Percentiles rank a stretch among this genome's conserved stretches.
phyloP scores from a whole-genome alignment of 257 asterid species.

The Leptodermis oblonga region DNA sequence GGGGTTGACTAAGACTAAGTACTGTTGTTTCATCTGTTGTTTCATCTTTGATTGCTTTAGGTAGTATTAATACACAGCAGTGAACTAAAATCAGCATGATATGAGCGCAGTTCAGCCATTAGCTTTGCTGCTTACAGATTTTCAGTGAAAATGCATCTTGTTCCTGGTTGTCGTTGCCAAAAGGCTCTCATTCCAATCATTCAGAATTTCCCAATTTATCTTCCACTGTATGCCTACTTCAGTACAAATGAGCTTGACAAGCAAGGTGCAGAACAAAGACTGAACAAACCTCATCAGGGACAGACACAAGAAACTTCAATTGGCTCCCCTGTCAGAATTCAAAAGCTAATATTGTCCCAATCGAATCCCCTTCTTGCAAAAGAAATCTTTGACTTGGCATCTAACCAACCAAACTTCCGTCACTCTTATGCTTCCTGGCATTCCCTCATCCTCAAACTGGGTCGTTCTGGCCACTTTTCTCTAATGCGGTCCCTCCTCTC shows the following conservation, averaged over 20 bases:
- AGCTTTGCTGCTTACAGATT: background rate
- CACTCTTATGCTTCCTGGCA: constrained; percentile 64
- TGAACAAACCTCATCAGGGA: constrained; percentile 21
- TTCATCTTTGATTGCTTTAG: background rate
- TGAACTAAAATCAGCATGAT: background rate
- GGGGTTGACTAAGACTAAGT: background rate
- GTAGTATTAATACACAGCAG: background rate
- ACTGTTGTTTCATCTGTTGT: too few species aligned
- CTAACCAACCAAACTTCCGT: constrained; percentile 57
- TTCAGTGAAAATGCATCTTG: constrained; percentile 10
- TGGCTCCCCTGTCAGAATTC: constrained; percentile 40
- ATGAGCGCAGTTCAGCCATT: background rate
- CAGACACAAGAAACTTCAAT: constrained; percentile 27
- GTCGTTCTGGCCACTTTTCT: constrained; percentile 59
- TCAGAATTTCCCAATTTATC: background rate
- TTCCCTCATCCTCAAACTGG: constrained; percentile 75
- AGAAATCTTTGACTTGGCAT: constrained; percentile 82
- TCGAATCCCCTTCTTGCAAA: constrained; percentile 84
- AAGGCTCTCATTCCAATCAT: background rate
- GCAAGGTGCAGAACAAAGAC: constrained; percentile 12
- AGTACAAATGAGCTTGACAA: constrained; percentile 10
- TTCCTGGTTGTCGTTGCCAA: background rate
- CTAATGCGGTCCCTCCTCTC: constrained; percentile 57
- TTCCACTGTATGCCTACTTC: constrained; percentile 1
- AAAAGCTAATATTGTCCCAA: constrained; percentile 25